Conservation (phyloP, 192 early-diverging fungal genomes). For the Coemansia biformis region DNA sequence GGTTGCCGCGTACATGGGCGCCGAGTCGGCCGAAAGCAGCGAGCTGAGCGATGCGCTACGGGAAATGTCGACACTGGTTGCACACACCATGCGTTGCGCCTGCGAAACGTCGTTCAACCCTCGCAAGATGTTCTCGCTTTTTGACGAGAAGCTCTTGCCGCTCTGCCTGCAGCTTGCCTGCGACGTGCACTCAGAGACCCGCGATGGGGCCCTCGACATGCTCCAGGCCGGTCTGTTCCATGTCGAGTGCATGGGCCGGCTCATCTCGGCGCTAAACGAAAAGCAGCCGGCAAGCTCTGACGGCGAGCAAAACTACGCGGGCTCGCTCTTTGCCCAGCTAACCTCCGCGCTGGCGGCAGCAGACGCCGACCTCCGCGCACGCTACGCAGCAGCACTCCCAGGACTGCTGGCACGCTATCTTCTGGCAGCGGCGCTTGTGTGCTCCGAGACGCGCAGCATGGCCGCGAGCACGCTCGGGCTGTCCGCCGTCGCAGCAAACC, state of each 20-base stretch:
- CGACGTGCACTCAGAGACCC: neutral
- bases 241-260: constrained; percentile 19
- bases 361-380: constrained; percentile 3
- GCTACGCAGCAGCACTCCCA: constrained; percentile 25
- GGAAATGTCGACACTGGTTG: constrained; percentile 5
- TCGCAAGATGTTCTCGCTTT: constrained; percentile 27
- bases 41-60: constrained; percentile 9
- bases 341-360: constrained; percentile 4
- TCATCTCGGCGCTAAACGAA: constrained; percentile 11
- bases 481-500: constrained; percentile 27
- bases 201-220: constrained; percentile 22
- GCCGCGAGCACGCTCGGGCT: constrained; percentile 25
- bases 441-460: constrained; percentile 26
- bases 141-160: constrained; percentile 21
- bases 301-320: constrained; percentile 13
- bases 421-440: constrained; percentile 27
- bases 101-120: constrained; percentile 36
- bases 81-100: constrained; percentile 16
- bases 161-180: constrained; percentile 12
- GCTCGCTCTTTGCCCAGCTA: constrained; percentile 12
- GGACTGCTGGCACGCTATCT: constrained; percentile 27
- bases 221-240: constrained; percentile 32
- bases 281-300: constrained; percentile 2
- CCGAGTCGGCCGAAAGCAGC: neutral
- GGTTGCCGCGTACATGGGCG: constrained; percentile 6